phyloP scores from a whole-genome alignment of 495 filamentous ascomycete genomes.

The Penicillium atrosanguineum region DNA sequence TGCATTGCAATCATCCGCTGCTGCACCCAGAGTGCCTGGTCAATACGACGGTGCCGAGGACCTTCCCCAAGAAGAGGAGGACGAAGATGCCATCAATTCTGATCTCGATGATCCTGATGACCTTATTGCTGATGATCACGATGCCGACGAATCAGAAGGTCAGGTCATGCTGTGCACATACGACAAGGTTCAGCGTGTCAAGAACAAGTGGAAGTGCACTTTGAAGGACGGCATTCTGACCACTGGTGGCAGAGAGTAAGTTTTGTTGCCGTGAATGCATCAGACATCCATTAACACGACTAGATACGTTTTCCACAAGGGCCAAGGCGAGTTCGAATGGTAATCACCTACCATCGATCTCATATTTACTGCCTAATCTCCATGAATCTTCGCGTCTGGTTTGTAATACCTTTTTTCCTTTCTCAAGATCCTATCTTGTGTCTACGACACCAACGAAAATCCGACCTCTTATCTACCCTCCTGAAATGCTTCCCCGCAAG shows the following conservation, averaged over 20 bases:
- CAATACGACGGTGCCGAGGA: conserved; percentile 67
- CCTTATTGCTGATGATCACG: conserved; percentile 66
- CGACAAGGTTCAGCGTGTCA: conserved; percentile 97
- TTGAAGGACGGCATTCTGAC: conserved; percentile 95
- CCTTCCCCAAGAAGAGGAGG: conserved; percentile 61
- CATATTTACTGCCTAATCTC: not conserved
- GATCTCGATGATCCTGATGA: conserved; percentile 96
- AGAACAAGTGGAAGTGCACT: conserved; percentile 99
- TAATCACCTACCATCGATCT: conserved; percentile 38
- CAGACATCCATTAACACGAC: conserved; percentile 2
- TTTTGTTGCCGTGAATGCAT: conserved; percentile 8
- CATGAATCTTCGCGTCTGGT: conserved; percentile 11
- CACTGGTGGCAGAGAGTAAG: conserved; percentile 82
- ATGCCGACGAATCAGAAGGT: conserved; percentile 75
- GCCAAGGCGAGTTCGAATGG: conserved; percentile 96
- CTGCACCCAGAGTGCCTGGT: conserved; percentile 10
- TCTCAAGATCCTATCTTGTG: not conserved
- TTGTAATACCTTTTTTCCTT: conserved; percentile 16
- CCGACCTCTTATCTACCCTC: conserved; percentile 6
- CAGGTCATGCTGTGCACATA: conserved; percentile 98
- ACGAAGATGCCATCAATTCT: conserved; percentile 98
- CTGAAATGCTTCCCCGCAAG: conserved; percentile 17
- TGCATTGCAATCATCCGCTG: not conserved
- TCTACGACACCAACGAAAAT: conserved; percentile 16
- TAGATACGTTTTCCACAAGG: conserved; percentile 96